Evolutionary conservation across 2,329 filamentous ascomycete species (phyloP).

Genomic region (Chrysoporthe austroafricana): DNA sequence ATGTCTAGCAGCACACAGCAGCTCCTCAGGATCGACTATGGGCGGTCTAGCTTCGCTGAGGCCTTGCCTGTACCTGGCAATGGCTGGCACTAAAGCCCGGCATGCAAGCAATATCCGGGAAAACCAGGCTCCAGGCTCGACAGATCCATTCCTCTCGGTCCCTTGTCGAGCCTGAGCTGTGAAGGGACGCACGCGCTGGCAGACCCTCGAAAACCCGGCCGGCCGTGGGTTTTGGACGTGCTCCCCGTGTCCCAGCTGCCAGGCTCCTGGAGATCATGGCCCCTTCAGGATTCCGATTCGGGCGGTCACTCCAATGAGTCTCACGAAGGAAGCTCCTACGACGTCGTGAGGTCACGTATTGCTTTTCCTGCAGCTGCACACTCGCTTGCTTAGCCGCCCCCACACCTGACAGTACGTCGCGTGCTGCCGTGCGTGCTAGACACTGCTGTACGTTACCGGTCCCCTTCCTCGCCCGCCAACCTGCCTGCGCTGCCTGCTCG

Average conservation of each 20-base stretch:
- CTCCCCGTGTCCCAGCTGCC: slow-evolving; percentile 6
- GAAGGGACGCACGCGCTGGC: slow-evolving; percentile 24
- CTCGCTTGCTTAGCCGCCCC: slow-evolving; percentile 31
- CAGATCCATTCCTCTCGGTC: slow-evolving; percentile 21
- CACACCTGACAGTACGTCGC: slow-evolving; percentile 22
- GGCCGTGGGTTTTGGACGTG: background rate
- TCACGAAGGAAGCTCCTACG: slow-evolving; percentile 10
- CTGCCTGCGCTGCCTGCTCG: slow-evolving; percentile 18
- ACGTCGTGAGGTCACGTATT: slow-evolving; percentile 12
- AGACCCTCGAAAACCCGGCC: slow-evolving; percentile 13
- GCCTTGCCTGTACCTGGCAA: slow-evolving; percentile 17
- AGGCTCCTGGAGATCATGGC: background rate
- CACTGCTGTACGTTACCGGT: slow-evolving; percentile 8
- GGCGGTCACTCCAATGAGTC: background rate
- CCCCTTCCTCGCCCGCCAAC: slow-evolving; percentile 8
- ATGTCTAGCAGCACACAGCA: background rate
- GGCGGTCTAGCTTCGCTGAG: background rate
- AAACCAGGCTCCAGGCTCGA: slow-evolving; percentile 11
- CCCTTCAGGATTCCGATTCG: background rate
- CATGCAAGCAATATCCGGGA: slow-evolving; percentile 24
- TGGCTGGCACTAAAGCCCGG: slow-evolving; percentile 21
- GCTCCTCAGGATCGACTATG: background rate
- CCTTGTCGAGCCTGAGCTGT: slow-evolving; percentile 17
- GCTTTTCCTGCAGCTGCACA: slow-evolving; percentile 27
- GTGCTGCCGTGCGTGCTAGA: slow-evolving; percentile 9